A percentile compares a stretch with the other conserved stretches of the same genome.
phyloP scores from a whole-genome alignment of 495 filamentous ascomycete species.

The Podospora conica region DNA sequence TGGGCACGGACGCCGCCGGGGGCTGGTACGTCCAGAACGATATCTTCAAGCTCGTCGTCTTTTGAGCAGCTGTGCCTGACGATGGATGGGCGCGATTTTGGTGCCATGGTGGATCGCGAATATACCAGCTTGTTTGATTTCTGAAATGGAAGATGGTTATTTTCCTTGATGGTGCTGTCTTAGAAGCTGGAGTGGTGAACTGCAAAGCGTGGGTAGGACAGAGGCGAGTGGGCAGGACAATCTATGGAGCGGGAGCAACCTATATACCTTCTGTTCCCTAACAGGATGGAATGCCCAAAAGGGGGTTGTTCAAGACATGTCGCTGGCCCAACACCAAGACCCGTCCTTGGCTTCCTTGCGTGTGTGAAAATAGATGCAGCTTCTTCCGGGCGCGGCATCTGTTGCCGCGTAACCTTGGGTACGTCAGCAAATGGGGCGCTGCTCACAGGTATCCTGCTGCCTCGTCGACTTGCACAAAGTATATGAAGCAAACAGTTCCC shows the following conservation, averaged over 20 bases:
- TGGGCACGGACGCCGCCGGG: conserved; percentile 59
- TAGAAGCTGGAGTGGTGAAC: conserved; percentile 1
- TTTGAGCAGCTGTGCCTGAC: conserved; percentile 16
- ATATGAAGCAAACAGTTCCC: neutral
- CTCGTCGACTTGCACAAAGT: conserved; percentile 1
- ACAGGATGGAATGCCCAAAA: neutral
- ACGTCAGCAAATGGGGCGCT: conserved; percentile 1
- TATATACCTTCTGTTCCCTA: neutral
- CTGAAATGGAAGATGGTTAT: neutral
- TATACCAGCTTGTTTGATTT: neutral
- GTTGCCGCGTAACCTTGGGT: conserved; percentile 14
- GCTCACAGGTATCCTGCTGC: neutral
- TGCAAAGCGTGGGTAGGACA: conserved; percentile 7
- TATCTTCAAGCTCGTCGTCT: conserved; percentile 78
- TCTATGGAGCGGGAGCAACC: neutral
- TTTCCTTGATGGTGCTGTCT: neutral
- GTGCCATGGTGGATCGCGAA: neutral
- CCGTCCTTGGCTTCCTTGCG: neutral
- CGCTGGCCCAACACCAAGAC: neutral
- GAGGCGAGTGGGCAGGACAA: neutral
- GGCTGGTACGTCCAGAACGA: conserved; percentile 88
- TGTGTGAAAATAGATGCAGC: neutral
- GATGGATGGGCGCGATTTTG: neutral
- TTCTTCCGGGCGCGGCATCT: neutral
- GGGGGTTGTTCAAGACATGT: neutral